These are phyloP conservation scores for Neonectria coccinea DNA, from an alignment of 2,329 filamentous ascomycete genomes.

Conservation along the genomic window DNA sequence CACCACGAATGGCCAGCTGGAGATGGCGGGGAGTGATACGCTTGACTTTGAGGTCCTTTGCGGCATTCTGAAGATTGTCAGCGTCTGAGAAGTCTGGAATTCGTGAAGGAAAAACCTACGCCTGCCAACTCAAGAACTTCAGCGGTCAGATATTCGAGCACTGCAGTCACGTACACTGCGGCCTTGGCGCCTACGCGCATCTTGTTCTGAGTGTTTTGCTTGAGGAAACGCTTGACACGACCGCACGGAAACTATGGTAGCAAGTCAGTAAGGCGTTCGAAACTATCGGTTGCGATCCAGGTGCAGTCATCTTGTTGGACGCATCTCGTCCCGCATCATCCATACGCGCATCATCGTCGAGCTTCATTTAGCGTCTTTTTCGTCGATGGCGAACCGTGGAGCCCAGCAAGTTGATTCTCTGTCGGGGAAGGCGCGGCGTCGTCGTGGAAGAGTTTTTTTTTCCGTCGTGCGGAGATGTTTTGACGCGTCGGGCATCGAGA, in stretches of 20 bases:
- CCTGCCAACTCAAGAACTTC: slow-evolving; percentile 98
- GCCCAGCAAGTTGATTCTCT: slow-evolving; percentile 10
- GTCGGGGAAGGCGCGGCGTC: slow-evolving; percentile 20
- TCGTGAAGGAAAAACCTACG: slow-evolving; percentile 64
- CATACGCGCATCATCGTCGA: slow-evolving; percentile 17
- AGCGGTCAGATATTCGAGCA: slow-evolving; percentile 97
- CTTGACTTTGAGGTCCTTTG: slow-evolving; percentile 99
- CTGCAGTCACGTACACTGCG: slow-evolving; percentile 96
- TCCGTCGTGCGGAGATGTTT: slow-evolving; percentile 37
- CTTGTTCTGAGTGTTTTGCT: slow-evolving; percentile 99
- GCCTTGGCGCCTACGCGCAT: slow-evolving; percentile 99
- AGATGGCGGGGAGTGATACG: slow-evolving; percentile 98
- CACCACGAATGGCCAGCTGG: slow-evolving; percentile 96
- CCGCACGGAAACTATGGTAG: slow-evolving; percentile 89
- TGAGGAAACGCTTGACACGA: slow-evolving; percentile 99
- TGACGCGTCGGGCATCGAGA: slow-evolving; percentile 40
- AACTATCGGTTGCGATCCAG: neutral
- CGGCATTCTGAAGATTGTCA: slow-evolving; percentile 77
- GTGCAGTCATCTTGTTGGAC: slow-evolving; percentile 24
- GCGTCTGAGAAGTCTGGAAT: slow-evolving; percentile 21
- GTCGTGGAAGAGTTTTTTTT: slow-evolving; percentile 37
- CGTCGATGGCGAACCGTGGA: slow-evolving; percentile 26
- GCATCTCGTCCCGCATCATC: slow-evolving; percentile 36
- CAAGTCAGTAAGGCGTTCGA: slow-evolving; percentile 40
- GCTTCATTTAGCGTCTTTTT: slow-evolving; percentile 15